Base-by-base conservation (phyloP, 371 early-diverging fungal genomes). In the Lichtheimia ornata region DNA sequence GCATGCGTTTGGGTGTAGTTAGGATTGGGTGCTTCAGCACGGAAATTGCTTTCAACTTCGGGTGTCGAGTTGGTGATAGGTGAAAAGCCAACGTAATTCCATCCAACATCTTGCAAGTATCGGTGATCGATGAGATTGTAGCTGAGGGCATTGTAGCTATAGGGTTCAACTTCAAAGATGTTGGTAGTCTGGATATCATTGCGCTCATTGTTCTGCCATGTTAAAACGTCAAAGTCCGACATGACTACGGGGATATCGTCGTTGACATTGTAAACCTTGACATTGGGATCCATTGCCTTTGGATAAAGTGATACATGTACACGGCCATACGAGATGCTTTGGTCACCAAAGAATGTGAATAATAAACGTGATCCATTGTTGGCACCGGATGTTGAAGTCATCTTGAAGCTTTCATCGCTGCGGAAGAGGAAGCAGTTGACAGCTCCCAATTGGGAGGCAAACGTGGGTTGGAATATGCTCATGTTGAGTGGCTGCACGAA, bases 61-160 rank as follows among this genome's bases (percentile, higher is more conserved):
- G 77, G 77, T 1, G 77, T 76, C n/a, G 65, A 66, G 51, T 80
- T 80, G 22, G 69, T 57, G 18, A 80, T 66, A 35, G 80, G 77
- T 25, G 75, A 55, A 62, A 80, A 80, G 47, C 80, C 80, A 40
- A 80, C 77, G 63, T 73, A 80, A 49, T 80, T 80, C 80, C 80
- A 80, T 24, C 77, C 80, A n/a, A 65, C 71, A 30, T 57, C 35
- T 50, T 80, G 77, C 17, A 80, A 62, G 20, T 74, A 77, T 9
- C 65, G 69, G 49, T 73, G 77, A 25, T 80, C 71, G 15, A 73
- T 51, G 15, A 80, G 51, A 3, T 67, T 63, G 43, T 80, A 80
- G 18, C 62, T 60, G 15, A 80, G 61, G 27, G 75, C 67, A 17
- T 63, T 72, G 63, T 72, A 77, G 14, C 75, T 73, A 41, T 63